Percentiles rank a stretch among this genome's conserved stretches.
phyloP scores from a whole-genome alignment of 78 protist genomes.

The Anaeramoeba flamelloides region DNA sequence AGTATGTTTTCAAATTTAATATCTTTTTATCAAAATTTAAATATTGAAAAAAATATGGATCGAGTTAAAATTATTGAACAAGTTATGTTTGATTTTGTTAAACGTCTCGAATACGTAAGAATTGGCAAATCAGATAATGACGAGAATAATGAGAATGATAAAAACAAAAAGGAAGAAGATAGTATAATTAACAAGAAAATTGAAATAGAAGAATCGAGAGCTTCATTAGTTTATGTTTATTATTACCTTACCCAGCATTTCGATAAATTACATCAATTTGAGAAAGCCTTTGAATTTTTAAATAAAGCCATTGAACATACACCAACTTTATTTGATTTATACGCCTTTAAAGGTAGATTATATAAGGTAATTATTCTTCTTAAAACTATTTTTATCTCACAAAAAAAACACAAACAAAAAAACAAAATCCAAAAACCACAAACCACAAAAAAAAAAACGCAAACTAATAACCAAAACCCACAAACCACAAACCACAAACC shows the following conservation, averaged over 20 bases:
- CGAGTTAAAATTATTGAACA: slow-evolving; percentile 31
- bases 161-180: not conserved
- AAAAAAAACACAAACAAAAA: no score
- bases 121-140: no score
- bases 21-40: slow-evolving; percentile 43
- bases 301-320: slow-evolving; percentile 54
- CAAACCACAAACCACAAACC: no score
- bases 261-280: slow-evolving; percentile 14
- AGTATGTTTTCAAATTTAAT: slow-evolving; percentile 13
- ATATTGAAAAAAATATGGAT: not conserved
- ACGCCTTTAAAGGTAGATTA: slow-evolving; percentile 39
- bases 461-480: no score
- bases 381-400: no score
- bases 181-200: not conserved
- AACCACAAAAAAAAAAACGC: no score
- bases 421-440: no score
- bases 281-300: slow-evolving; percentile 20
- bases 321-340: slow-evolving; percentile 57
- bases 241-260: slow-evolving; percentile 44
- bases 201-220: slow-evolving; percentile 27
- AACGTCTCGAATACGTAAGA: slow-evolving; percentile 1
- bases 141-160: not conserved
- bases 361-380: slow-evolving; percentile 30
- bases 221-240: slow-evolving; percentile 24
- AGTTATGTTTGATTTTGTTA: slow-evolving; percentile 8